phyloP scores from a whole-genome alignment of 2,329 filamentous ascomycete species.

The Leptodontidium sp. region DNA sequence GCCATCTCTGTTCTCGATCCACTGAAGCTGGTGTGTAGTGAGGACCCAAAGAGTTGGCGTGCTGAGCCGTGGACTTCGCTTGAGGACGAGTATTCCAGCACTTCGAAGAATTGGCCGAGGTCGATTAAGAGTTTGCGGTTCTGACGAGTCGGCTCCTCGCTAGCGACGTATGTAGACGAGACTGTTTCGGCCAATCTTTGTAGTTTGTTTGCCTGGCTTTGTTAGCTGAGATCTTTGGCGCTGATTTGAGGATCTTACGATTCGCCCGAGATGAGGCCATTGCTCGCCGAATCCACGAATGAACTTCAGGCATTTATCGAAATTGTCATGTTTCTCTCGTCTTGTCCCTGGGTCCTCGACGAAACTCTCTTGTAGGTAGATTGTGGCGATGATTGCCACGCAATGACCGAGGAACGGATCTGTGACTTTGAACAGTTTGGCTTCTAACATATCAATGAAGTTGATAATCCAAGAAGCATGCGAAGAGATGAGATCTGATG shows the following conservation, averaged over 20 bases:
- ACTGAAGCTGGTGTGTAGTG: constrained; percentile 46
- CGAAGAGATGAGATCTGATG: constrained; percentile 58
- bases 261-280: constrained; percentile 56
- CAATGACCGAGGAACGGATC: constrained; percentile 59
- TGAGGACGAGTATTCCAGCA: constrained; percentile 55
- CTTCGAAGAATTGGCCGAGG: constrained; percentile 57
- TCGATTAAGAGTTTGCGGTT: constrained; percentile 53
- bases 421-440: constrained; percentile 55
- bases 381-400: constrained; percentile 60
- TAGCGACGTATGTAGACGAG: constrained; percentile 52
- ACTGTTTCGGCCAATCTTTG: constrained; percentile 54
- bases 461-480: constrained; percentile 63
- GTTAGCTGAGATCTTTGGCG: neutral
- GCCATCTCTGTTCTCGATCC: constrained; percentile 50
- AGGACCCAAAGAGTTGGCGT: constrained; percentile 52
- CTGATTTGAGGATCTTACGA: constrained; percentile 45
- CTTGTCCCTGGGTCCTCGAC: constrained; percentile 49
- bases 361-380: constrained; percentile 62
- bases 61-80: constrained; percentile 48
- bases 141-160: constrained; percentile 40
- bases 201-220: constrained; percentile 51
- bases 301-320: constrained; percentile 55
- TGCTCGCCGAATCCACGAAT: constrained; percentile 50
- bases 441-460: constrained; percentile 56
- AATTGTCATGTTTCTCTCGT: constrained; percentile 53